phyloP scores from a whole-genome alignment of 768 basidiomycete genomes.

The Leccinum pellstonianum region DNA sequence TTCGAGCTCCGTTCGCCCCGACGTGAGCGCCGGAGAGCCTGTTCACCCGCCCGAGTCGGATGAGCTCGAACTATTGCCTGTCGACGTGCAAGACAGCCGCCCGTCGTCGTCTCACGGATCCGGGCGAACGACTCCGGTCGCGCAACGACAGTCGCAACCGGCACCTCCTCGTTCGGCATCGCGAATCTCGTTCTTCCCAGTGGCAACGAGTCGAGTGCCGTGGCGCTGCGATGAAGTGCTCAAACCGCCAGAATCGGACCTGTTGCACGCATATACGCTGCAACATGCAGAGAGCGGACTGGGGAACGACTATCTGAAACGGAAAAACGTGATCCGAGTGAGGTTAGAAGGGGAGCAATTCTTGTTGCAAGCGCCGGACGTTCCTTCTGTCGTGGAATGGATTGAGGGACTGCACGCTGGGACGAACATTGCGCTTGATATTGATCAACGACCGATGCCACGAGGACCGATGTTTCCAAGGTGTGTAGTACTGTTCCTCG shows the following conservation, averaged over 20 bases:
- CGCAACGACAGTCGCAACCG: slow-evolving; percentile 14
- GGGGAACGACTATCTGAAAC: slow-evolving; percentile 92
- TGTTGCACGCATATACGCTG: slow-evolving; percentile 75
- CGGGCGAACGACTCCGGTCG: slow-evolving; percentile 13
- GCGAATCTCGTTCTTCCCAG: slow-evolving; percentile 25
- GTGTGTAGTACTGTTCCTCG: slow-evolving; percentile 33
- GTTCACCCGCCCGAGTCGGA: slow-evolving; percentile 10
- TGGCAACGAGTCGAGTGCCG: slow-evolving; percentile 14
- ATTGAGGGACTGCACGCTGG: slow-evolving; percentile 96
- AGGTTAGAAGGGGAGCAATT: slow-evolving; percentile 96
- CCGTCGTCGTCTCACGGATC: slow-evolving; percentile 23
- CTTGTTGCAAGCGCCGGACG: slow-evolving; percentile 82
- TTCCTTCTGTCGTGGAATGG: slow-evolving; percentile 87
- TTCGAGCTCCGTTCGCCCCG: slow-evolving; percentile 10
- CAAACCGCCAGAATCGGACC: slow-evolving; percentile 48
- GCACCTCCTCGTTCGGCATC: slow-evolving; percentile 21
- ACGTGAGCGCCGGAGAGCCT: slow-evolving; percentile 11
- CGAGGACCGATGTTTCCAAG: slow-evolving; percentile 83
- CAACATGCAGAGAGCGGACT: slow-evolving; percentile 92
- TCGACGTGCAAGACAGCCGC: slow-evolving; percentile 22
- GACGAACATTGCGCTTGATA: slow-evolving; percentile 85
- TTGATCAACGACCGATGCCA: slow-evolving; percentile 92
- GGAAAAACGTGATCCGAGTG: slow-evolving; percentile 91
- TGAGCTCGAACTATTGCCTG: slow-evolving; percentile 25
- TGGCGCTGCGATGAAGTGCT: slow-evolving; percentile 29